These are phyloP conservation scores for Magnolia kwangsiensis DNA, from an alignment of 164 flowering plant species.

Conservation along the genomic window DNA sequence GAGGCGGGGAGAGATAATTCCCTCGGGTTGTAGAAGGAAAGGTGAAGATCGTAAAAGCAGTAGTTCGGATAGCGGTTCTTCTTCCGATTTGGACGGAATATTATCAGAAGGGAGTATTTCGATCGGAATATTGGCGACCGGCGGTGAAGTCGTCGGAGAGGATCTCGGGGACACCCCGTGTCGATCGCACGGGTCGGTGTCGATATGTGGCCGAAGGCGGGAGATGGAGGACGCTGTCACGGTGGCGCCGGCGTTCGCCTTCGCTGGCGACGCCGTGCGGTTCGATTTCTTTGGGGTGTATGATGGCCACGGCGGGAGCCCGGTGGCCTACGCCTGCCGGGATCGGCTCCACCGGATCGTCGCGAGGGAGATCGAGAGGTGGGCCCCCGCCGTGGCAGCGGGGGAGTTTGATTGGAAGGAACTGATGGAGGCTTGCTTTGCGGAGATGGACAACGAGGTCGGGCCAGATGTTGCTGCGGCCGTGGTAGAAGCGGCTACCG, in stretches of 20 bases:
- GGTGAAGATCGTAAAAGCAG: not conserved
- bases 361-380: constrained; percentile 26
- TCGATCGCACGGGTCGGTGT: constrained; percentile 41
- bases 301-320: constrained; percentile 83
- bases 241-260: constrained; percentile 34
- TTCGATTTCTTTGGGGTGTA: constrained; percentile 71
- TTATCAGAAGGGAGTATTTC: not conserved
- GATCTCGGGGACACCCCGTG: not conserved
- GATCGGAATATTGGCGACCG: constrained; percentile 5
- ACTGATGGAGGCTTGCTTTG: constrained; percentile 50
- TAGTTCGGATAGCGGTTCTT: not conserved
- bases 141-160: constrained; percentile 6
- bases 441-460: constrained; percentile 60
- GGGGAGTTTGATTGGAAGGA: constrained; percentile 41
- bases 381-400: not conserved
- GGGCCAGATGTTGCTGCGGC: constrained; percentile 3
- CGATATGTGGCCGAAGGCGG: constrained; percentile 64
- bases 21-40: not conserved
- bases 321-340: constrained; percentile 58
- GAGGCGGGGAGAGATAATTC: not conserved
- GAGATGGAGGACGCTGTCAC: constrained; percentile 85
- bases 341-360: constrained; percentile 49
- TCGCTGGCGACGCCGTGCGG: not conserved
- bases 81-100: constrained; percentile 1
- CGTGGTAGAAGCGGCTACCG: constrained; percentile 16